A percentile compares a stretch with the other conserved stretches of the same genome.
Conservation (phyloP, 768 basidiomycete species). For the Calocybe gangraenosa region DNA sequence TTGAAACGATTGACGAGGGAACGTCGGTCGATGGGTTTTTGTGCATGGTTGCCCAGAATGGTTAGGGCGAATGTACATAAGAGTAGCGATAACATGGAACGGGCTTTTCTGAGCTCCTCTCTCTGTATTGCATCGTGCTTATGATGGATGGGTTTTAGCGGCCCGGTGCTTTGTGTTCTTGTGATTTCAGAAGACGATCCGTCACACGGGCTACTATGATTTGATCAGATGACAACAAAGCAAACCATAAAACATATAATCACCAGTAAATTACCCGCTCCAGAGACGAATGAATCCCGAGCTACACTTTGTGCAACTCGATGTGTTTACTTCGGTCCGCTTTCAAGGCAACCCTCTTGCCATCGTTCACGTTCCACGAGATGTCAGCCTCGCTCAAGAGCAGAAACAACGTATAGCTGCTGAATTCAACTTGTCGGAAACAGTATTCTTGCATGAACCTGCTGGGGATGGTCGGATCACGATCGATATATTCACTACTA, state of each 20-base stretch:
- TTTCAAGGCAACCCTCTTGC: conserved; percentile 43
- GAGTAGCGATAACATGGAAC: too few species aligned
- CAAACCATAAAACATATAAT: too few species aligned
- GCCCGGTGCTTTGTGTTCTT: too few species aligned
- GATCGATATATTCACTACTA: conserved; percentile 39
- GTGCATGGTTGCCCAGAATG: not conserved
- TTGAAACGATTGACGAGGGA: conserved; percentile 46
- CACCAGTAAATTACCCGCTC: too few species aligned
- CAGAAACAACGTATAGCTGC: conserved; percentile 40
- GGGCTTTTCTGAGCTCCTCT: too few species aligned
- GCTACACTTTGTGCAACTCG: conserved; percentile 29
- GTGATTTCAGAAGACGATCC: too few species aligned
- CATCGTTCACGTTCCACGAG: conserved; percentile 32
- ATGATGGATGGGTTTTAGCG: too few species aligned
- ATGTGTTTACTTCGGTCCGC: conserved; percentile 38
- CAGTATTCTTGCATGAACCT: conserved; percentile 38
- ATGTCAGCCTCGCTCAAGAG: conserved; percentile 24
- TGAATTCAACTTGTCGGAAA: conserved; percentile 49
- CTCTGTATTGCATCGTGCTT: too few species aligned
- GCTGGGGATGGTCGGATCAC: conserved; percentile 18
- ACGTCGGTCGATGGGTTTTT: conserved; percentile 34
- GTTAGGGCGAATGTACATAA: too few species aligned
- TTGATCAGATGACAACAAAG: too few species aligned
- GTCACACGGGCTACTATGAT: too few species aligned
- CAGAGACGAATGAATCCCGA: conserved; percentile 9